A percentile compares a stretch with the other conserved stretches of the same genome.
Conservation (phyloP, 2,329 filamentous ascomycete species). For the Ciborinia camelliae region DNA sequence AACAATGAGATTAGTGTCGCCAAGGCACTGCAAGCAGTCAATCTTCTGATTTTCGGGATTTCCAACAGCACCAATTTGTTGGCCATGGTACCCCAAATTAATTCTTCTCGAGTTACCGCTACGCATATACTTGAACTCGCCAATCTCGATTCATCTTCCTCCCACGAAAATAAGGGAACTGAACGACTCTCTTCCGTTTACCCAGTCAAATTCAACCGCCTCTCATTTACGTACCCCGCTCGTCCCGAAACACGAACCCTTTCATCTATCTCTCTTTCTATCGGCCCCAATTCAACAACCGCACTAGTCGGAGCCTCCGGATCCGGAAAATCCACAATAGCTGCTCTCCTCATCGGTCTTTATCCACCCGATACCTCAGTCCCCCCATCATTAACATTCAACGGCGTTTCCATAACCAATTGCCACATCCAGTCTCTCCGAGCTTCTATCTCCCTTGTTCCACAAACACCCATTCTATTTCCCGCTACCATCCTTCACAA, state of each 20-base stretch:
- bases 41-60: conserved; percentile 80
- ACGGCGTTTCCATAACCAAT: conserved; percentile 51
- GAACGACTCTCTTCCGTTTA: conserved; percentile 47
- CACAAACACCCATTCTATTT: conserved; percentile 73
- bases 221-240: conserved; percentile 71
- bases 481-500: conserved; percentile 74
- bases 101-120: conserved; percentile 68
- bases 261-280: conserved; percentile 59
- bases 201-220: conserved; percentile 51
- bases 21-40: conserved; percentile 69
- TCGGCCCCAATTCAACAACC: conserved; percentile 61
- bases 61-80: conserved; percentile 68
- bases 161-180: conserved; percentile 41
- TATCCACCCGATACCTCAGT: conserved; percentile 46
- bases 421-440: conserved; percentile 61
- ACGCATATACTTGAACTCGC: conserved; percentile 68
- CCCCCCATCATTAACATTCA: conserved; percentile 45
- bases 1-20: conserved; percentile 49
- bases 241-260: conserved; percentile 54
- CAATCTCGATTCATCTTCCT: conserved; percentile 47
- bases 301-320: conserved; percentile 83
- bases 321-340: conserved; percentile 86
- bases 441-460: conserved; percentile 61
- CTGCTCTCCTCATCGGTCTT: conserved; percentile 69
- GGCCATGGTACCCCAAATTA: conserved; percentile 75